Percentiles rank a stretch among this genome's conserved stretches.
Conservation (phyloP, 2,329 filamentous ascomycete species). For the Venturia aucupariae region DNA sequence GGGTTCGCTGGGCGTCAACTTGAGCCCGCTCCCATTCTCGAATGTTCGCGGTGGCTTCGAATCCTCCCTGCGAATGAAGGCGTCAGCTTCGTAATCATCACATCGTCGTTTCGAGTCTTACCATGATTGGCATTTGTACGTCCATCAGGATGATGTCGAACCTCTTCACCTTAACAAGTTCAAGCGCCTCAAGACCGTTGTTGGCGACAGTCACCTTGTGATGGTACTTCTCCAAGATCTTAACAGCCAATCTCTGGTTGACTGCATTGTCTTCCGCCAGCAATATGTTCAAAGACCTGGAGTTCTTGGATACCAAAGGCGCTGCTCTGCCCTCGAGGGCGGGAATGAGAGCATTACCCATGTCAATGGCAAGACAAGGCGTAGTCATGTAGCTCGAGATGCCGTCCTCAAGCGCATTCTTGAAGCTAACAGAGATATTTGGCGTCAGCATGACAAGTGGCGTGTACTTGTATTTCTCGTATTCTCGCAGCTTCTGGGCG, state of each 20-base stretch:
- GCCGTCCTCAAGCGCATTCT: conserved; percentile 86
- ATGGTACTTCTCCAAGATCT: conserved; percentile 95
- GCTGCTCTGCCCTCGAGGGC: conserved; percentile 89
- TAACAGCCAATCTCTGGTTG: conserved; percentile 90
- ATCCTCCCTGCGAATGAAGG: conserved; percentile 59
- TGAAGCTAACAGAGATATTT: conserved; percentile 80
- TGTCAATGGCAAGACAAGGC: conserved; percentile 84
- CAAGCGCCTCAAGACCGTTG: conserved; percentile 87
- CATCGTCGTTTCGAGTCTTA: conserved; percentile 33
- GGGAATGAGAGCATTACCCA: conserved; percentile 93
- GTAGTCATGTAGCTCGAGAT: conserved; percentile 99
- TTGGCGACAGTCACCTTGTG: conserved; percentile 87
- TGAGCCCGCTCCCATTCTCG: conserved; percentile 84
- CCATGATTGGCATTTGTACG: conserved; percentile 99
- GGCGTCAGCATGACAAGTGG: conserved; percentile 89
- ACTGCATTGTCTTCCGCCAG: conserved; percentile 95
- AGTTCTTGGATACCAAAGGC: conserved; percentile 84
- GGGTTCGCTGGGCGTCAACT: conserved; percentile 64
- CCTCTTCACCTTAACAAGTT: conserved; percentile 82
- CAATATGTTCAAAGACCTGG: conserved; percentile 89
- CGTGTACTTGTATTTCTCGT: conserved; percentile 96
- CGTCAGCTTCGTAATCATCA: conserved; percentile 28
- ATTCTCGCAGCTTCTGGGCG: conserved; percentile 71
- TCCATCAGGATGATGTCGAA: conserved; percentile 99
- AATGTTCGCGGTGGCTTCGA: conserved; percentile 94